These are phyloP conservation scores for Kregervanrija fluxuum DNA, from an alignment of 805 yeast genomes.

Conservation along the genomic window DNA sequence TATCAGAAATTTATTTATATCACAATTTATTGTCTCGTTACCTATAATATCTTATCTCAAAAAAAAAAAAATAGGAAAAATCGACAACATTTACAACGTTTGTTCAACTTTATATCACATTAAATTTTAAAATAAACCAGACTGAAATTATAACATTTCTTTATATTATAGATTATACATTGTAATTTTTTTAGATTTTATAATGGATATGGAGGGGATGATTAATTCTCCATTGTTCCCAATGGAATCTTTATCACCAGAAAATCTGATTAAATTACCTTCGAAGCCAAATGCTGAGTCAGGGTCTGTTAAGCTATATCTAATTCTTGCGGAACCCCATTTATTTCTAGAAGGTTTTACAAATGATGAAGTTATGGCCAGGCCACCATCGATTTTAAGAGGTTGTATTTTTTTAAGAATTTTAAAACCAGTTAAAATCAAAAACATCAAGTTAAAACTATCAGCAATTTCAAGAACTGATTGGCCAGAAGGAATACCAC, in stretches of 20 bases:
- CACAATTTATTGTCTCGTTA: too few species aligned
- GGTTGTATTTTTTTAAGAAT: slow-evolving; percentile 72
- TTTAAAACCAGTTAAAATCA: slow-evolving; percentile 64
- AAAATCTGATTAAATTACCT: slow-evolving; percentile 42
- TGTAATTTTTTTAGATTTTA: too few species aligned
- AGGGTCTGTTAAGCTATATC: slow-evolving; percentile 59
- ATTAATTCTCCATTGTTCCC: slow-evolving; percentile 42
- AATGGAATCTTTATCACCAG: slow-evolving; percentile 28
- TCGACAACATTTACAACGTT: too few species aligned
- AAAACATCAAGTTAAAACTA: slow-evolving; percentile 52
- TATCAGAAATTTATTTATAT: too few species aligned
- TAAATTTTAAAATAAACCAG: too few species aligned
- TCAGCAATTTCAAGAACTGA: slow-evolving; percentile 73
- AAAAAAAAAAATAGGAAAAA: too few species aligned
- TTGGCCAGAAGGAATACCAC: slow-evolving; percentile 99
- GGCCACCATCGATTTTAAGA: slow-evolving; percentile 74
- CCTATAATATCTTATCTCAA: too few species aligned
- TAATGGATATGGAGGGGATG: slow-evolving; percentile 1
- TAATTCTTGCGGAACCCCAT: slow-evolving; percentile 73
- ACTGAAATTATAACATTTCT: too few species aligned
- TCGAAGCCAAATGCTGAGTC: slow-evolving; percentile 53
- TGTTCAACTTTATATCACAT: too few species aligned
- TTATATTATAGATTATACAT: too few species aligned
- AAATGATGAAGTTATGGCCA: slow-evolving; percentile 48
- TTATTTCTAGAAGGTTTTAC: slow-evolving; percentile 80